A percentile compares a stretch with the other conserved stretches of the same genome.
Conservation (phyloP, 2,329 filamentous ascomycete genomes). For the Fusarium sp. region DNA sequence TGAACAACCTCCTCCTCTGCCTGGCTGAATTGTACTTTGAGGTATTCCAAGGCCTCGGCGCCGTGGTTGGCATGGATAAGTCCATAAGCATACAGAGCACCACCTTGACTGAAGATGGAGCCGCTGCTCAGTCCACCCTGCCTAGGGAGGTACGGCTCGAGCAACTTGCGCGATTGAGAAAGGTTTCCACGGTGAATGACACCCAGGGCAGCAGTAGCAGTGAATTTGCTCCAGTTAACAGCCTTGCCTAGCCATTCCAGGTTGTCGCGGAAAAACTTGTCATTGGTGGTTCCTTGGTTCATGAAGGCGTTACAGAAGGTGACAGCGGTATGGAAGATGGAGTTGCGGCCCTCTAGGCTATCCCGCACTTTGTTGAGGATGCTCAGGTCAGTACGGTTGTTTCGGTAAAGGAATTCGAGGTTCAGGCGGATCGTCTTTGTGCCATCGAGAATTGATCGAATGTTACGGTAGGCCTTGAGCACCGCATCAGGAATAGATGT, state of each 20-base stretch:
- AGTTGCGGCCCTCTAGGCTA: slow-evolving; percentile 94
- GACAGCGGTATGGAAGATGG: slow-evolving; percentile 97
- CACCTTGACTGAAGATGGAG: slow-evolving; percentile 95
- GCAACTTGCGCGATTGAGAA: slow-evolving; percentile 90
- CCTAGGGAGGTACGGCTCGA: slow-evolving; percentile 94
- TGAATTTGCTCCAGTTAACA: slow-evolving; percentile 99
- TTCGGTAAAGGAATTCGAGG: slow-evolving; percentile 95
- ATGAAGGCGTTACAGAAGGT: slow-evolving; percentile 99
- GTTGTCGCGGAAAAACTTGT: slow-evolving; percentile 99
- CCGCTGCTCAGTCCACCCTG: slow-evolving; percentile 81
- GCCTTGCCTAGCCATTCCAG: slow-evolving; percentile 98
- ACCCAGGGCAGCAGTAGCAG: slow-evolving; percentile 93
- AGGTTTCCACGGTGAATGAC: slow-evolving; percentile 98
- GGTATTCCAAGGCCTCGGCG: slow-evolving; percentile 87
- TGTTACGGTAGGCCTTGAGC: slow-evolving; percentile 73
- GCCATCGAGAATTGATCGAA: slow-evolving; percentile 82
- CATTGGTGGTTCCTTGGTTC: slow-evolving; percentile 98
- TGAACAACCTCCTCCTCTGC: slow-evolving; percentile 94
- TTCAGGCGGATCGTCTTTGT: slow-evolving; percentile 96
- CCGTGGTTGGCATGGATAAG: slow-evolving; percentile 98
- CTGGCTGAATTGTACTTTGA: slow-evolving; percentile 81
- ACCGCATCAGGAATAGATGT: slow-evolving; percentile 66
- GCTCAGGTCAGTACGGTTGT: slow-evolving; percentile 91
- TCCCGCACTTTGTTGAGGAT: slow-evolving; percentile 98
- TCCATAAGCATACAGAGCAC: slow-evolving; percentile 94